A percentile compares a stretch with the other conserved stretches of the same genome.
These are phyloP conservation scores for Grosmannia penicillata DNA, from an alignment of 2,329 filamentous ascomycete genomes.

Conservation along the genomic window DNA sequence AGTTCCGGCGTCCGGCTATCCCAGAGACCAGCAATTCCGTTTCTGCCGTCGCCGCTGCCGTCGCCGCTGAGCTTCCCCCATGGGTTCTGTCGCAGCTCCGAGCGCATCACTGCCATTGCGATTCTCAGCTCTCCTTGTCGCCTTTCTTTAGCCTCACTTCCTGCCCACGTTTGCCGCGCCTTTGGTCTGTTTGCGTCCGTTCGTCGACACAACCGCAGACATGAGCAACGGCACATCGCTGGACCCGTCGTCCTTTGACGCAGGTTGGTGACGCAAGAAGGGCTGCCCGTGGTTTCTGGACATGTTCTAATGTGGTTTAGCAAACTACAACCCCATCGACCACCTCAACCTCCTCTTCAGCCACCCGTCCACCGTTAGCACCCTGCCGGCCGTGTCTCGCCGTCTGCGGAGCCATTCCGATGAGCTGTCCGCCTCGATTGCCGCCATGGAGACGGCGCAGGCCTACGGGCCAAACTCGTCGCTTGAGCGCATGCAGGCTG, in stretches of 20 bases:
- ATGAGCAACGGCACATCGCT: slow-evolving; percentile 8
- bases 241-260: slow-evolving; percentile 10
- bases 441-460: slow-evolving; percentile 58
- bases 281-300: no score
- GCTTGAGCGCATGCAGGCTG: slow-evolving; percentile 79
- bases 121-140: background rate
- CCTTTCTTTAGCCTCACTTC: background rate
- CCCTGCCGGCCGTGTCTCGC: slow-evolving; percentile 59
- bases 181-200: no score
- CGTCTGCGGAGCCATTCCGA: slow-evolving; percentile 63
- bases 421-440: slow-evolving; percentile 69
- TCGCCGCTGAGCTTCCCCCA: background rate
- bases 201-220: background rate
- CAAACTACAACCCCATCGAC: slow-evolving; percentile 52
- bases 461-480: slow-evolving; percentile 76
- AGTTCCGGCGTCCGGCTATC: no score
- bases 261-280: slow-evolving; percentile 6
- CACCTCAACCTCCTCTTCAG: slow-evolving; percentile 91
- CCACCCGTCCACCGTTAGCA: slow-evolving; percentile 70
- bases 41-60: no score
- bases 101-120: background rate
- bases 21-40: no score
- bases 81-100: background rate
- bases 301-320: no score
- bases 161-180: no score